Evolutionary conservation across 2,329 filamentous ascomycete species (phyloP).

Genomic region (Cladobotryum mycophilum): DNA sequence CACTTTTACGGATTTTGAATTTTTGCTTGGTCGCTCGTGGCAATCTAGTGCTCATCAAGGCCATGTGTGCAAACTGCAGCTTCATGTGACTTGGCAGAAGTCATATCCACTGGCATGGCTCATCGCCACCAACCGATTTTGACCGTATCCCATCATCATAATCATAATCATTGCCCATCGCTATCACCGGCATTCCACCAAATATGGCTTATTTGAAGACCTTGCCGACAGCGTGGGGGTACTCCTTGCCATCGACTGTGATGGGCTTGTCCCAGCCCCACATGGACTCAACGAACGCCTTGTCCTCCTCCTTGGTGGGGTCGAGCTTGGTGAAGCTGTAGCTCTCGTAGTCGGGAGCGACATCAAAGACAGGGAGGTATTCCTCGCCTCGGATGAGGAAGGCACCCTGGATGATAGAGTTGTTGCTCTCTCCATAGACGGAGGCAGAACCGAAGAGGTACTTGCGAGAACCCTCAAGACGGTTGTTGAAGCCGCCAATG

Average conservation of each 20-base stretch:
- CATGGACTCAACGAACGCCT: slow-evolving; percentile 74
- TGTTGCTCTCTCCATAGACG: slow-evolving; percentile 83
- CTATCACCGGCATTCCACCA: slow-evolving; percentile 12
- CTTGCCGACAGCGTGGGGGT: slow-evolving; percentile 85
- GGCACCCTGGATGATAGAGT: slow-evolving; percentile 86
- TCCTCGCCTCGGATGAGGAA: slow-evolving; percentile 95
- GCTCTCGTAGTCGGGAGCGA: slow-evolving; percentile 95
- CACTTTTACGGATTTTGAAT: slow-evolving; percentile 9
- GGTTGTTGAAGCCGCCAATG: slow-evolving; percentile 95
- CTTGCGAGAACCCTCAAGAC: slow-evolving; percentile 96
- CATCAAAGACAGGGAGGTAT: slow-evolving; percentile 78
- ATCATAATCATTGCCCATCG: slow-evolving; percentile 19
- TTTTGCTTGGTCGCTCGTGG: slow-evolving; percentile 1
- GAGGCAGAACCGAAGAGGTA: slow-evolving; percentile 88
- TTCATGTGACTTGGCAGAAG: neutral
- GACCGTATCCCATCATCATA: slow-evolving; percentile 28
- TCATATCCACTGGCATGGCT: slow-evolving; percentile 20
- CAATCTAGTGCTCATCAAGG: neutral
- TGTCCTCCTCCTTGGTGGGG: slow-evolving; percentile 76
- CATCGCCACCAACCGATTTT: slow-evolving; percentile 22
- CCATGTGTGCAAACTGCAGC: slow-evolving; percentile 1
- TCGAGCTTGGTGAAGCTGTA: slow-evolving; percentile 97
- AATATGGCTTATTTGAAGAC: slow-evolving; percentile 82
- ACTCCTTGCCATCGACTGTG: slow-evolving; percentile 76
- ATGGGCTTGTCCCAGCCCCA: slow-evolving; percentile 92